Evolutionary conservation across 257 asterid species (phyloP), one percentile per base, ranked within the genome.

Genomic region (Solanum tacnaense): DNA sequence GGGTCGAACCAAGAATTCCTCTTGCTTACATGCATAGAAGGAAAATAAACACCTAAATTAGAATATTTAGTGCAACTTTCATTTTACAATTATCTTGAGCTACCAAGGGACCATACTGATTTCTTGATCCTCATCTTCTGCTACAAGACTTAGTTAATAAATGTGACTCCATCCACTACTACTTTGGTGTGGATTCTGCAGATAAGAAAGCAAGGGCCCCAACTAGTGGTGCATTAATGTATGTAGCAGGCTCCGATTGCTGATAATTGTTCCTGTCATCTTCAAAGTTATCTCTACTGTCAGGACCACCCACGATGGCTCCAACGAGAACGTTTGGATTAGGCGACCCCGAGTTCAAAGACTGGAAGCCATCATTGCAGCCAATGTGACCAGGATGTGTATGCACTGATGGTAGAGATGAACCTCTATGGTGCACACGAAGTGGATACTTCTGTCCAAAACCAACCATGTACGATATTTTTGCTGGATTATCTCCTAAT

Each of bases 381-480:
- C 89, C 81, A 78, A 95, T 89, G 34, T 62, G 94, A 41, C 73
- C 91, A 0, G 94, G 92, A 75, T 91, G 93, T 20, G 85, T 86
- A 3, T 83, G 89, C 41, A 92, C 27, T 0, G 98, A 95, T 7
- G 98, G 98, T 9, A 94, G 8, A 15, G 98, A 95, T 3, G 98
- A 93, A 5, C 93, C 98, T 70, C 98, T 91, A 88, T 95, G 98
- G 91, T 95, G 98, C 6, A 94, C 92, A 8, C 76, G 95, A 49
- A 89, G 93, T 7, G 98, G 98, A 74, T 92, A 94, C 87, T 88
- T 93, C 29, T 88, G 78, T 16, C 97, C 96, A 62, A 92, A 96
- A 74, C 99, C 99, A 2, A 96, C 99, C 99, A 96, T 95, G 65
- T 95, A 96, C 1, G 99, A 94, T 92, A 92, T 93, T 41, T 85